phyloP scores from a whole-genome alignment of 345 rosid species.

The Aegle marmelos region DNA sequence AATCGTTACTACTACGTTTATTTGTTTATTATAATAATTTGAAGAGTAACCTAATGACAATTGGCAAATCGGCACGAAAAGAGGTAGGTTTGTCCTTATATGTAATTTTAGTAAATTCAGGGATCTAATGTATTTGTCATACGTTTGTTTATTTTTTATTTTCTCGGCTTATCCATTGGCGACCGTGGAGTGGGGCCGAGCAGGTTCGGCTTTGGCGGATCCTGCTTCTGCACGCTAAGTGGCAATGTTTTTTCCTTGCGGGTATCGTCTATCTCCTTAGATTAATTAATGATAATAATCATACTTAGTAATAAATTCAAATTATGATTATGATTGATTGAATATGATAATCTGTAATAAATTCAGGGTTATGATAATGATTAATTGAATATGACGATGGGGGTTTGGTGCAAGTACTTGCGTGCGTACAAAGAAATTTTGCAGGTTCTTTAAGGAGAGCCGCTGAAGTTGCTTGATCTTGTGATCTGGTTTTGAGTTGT shows the following conservation, averaged over 20 bases:
- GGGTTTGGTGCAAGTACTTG: background rate
- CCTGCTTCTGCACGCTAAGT: constrained; percentile 3
- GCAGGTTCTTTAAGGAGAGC: background rate
- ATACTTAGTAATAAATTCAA: background rate
- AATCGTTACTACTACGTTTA: too few relatives aligned
- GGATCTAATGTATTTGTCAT: background rate
- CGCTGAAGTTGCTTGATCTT: background rate
- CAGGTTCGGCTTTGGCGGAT: constrained; percentile 3
- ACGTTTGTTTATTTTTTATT: background rate
- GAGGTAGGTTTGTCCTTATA: background rate
- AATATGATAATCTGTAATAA: too few relatives aligned
- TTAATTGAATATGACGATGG: background rate
- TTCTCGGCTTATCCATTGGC: constrained; percentile 22
- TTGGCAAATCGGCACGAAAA: too few relatives aligned
- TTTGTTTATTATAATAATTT: too few relatives aligned
- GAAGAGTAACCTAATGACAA: too few relatives aligned
- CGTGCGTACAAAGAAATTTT: background rate
- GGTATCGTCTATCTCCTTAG: background rate
- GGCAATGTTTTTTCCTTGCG: constrained; percentile 6
- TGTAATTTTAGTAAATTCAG: too few relatives aligned
- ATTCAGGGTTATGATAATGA: too few relatives aligned
- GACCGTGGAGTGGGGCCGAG: background rate
- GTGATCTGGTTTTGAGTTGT: too few relatives aligned
- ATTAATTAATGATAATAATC: background rate
- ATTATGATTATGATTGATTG: background rate